Evolutionary conservation across 108 stramenopile genomes (phyloP).

Genomic region (Aurantiochytrium sp.): DNA sequence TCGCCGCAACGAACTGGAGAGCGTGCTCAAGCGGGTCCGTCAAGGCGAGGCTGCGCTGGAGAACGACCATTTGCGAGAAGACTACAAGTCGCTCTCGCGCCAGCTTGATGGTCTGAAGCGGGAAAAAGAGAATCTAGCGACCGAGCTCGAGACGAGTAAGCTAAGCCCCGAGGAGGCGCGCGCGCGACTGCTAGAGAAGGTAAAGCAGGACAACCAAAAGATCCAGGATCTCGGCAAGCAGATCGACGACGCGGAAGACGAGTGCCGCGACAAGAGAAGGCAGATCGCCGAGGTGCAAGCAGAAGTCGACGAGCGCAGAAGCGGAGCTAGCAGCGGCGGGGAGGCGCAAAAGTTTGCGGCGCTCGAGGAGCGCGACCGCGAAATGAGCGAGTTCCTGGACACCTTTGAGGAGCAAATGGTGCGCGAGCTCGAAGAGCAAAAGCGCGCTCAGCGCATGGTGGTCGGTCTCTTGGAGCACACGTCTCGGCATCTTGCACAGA

Average conservation of each 20-base stretch:
- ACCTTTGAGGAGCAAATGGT: conserved; percentile 42
- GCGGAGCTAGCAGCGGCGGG: neutral
- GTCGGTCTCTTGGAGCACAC: conserved; percentile 66
- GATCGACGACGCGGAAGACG: conserved; percentile 27
- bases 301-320: conserved; percentile 28
- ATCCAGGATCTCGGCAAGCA: conserved; percentile 44
- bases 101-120: conserved; percentile 31
- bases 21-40: neutral
- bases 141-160: conserved; percentile 53
- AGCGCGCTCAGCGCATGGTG: conserved; percentile 42
- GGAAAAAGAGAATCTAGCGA: conserved; percentile 44
- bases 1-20: neutral
- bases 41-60: conserved; percentile 21
- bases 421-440: conserved; percentile 44
- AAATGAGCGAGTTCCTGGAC: conserved; percentile 63
- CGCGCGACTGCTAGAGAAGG: conserved; percentile 42
- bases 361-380: conserved; percentile 52
- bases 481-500: conserved; percentile 45
- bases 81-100: conserved; percentile 32
- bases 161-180: conserved; percentile 61
- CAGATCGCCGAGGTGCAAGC: conserved; percentile 20
- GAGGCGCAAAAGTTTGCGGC: conserved; percentile 49
- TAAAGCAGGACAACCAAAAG: neutral
- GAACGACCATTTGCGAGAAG: conserved; percentile 30
- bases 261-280: neutral